phyloP scores from a whole-genome alignment of 768 basidiomycete species.

The Boletellus emodensis region DNA sequence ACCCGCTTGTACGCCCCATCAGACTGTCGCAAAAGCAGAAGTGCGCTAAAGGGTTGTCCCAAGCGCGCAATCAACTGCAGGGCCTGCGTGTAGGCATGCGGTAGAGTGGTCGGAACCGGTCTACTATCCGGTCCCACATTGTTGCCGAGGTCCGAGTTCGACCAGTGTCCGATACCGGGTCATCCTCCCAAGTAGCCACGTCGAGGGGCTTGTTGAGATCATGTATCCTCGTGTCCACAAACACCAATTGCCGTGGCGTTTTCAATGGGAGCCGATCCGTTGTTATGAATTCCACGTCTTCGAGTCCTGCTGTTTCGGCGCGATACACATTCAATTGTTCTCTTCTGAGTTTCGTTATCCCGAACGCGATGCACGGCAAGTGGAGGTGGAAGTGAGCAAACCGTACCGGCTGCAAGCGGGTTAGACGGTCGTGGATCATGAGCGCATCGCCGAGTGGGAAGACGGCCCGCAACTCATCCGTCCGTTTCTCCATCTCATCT shows the following conservation, averaged over 20 bases:
- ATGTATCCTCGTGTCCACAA: slow-evolving; percentile 1
- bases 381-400: not conserved
- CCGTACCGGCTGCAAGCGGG: not conserved
- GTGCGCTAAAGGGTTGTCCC: too few species aligned
- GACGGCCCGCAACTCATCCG: not conserved
- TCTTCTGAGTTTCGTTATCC: not conserved
- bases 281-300: not conserved
- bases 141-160: too few species aligned
- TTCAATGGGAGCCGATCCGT: not conserved
- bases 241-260: not conserved
- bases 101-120: too few species aligned
- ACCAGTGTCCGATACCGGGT: too few species aligned
- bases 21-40: not conserved
- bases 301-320: not conserved
- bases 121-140: too few species aligned
- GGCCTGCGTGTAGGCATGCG: too few species aligned
- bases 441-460: not conserved
- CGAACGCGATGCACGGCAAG: not conserved
- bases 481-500: not conserved
- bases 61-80: too few species aligned
- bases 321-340: not conserved
- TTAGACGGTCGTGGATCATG: not conserved
- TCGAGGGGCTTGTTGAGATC: not conserved
- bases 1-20: slow-evolving; percentile 4
- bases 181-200: too few species aligned